A percentile compares a stretch with the other conserved stretches of the same genome.
phyloP scores from a whole-genome alignment of 257 asterid species.

The Paulownia fortunei region DNA sequence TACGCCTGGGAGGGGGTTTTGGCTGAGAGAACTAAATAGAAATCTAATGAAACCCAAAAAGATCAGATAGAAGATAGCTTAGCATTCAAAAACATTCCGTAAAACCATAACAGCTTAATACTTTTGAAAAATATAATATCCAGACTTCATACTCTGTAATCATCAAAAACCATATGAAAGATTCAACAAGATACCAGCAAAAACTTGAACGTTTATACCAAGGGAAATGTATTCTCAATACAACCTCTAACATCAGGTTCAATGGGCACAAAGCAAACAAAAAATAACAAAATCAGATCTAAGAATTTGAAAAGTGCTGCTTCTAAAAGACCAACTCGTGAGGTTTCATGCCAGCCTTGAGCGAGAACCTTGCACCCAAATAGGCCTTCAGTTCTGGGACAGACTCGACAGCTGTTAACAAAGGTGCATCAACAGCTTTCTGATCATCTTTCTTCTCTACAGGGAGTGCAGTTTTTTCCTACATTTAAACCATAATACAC shows the following conservation, averaged over 20 bases:
- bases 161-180: neutral
- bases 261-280: conserved; percentile 8
- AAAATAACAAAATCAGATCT: conserved; percentile 26
- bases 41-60: too few species aligned
- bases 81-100: neutral
- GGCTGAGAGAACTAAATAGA: too few species aligned
- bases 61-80: too few species aligned
- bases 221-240: conserved; percentile 20
- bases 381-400: conserved; percentile 64
- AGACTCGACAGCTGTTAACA: conserved; percentile 59
- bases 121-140: neutral
- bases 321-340: conserved; percentile 69
- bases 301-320: neutral
- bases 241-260: conserved; percentile 28
- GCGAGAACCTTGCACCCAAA: conserved; percentile 72
- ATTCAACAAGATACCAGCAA: neutral
- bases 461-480: conserved; percentile 58
- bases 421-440: conserved; percentile 55
- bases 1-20: too few species aligned
- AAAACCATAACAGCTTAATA: neutral
- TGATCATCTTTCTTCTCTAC: conserved; percentile 68
- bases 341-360: conserved; percentile 70
- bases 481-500: neutral
- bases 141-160: neutral
- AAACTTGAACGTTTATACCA: conserved; percentile 23